These are phyloP conservation scores for Ascobolus immersus DNA, from an alignment of 495 filamentous ascomycete species.

Conservation along the genomic window DNA sequence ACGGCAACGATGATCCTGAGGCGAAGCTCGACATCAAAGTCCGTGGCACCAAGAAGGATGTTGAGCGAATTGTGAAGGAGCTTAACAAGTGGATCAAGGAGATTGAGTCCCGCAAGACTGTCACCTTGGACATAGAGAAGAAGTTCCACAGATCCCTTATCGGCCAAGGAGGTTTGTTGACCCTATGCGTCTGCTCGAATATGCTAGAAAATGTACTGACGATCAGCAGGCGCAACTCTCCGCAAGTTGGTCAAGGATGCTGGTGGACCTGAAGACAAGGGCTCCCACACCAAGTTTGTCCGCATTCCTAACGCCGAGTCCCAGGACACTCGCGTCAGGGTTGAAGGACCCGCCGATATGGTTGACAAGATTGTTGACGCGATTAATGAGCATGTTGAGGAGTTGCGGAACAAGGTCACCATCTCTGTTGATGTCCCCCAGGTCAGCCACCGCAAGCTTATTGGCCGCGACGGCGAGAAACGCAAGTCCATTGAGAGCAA, in stretches of 20 bases:
- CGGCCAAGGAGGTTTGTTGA: constrained; percentile 52
- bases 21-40: constrained; percentile 57
- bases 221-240: constrained; percentile 47
- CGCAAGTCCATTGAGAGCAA: constrained; percentile 64
- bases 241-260: constrained; percentile 66
- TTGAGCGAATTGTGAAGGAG: constrained; percentile 67
- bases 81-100: constrained; percentile 56
- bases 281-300: constrained; percentile 57
- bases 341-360: constrained; percentile 57
- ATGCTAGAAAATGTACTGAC: constrained; percentile 21
- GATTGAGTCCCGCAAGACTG: constrained; percentile 65
- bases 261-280: constrained; percentile 63
- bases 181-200: too few relatives aligned
- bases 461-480: constrained; percentile 72
- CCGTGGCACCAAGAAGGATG: constrained; percentile 71
- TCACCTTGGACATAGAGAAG: constrained; percentile 65
- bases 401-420: constrained; percentile 53
- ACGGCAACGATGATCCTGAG: constrained; percentile 29
- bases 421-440: constrained; percentile 54
- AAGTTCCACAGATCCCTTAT: constrained; percentile 81
- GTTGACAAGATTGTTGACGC: constrained; percentile 71
- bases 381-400: constrained; percentile 50
- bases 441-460: constrained; percentile 71
- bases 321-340: constrained; percentile 57
- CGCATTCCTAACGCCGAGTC: constrained; percentile 64